phyloP scores from a whole-genome alignment of 2,329 filamentous ascomycete genomes.

The Fusarium musae region DNA sequence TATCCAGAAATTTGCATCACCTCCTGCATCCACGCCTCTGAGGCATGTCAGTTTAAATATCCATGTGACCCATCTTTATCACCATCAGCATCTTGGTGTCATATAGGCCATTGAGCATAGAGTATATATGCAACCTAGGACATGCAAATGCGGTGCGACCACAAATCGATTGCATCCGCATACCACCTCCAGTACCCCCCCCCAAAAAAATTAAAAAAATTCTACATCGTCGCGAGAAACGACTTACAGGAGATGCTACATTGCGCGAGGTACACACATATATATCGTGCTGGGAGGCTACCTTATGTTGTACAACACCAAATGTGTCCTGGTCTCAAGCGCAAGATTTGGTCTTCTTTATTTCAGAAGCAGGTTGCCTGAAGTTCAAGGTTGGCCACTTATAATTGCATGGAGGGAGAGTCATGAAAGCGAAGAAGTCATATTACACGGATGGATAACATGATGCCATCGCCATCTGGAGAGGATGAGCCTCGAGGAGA shows the following conservation, averaged over 20 bases:
- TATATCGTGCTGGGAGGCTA: constrained; percentile 3
- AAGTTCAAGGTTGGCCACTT: not conserved
- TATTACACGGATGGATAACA: not conserved
- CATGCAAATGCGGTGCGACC: constrained; percentile 18
- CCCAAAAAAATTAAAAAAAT: not conserved
- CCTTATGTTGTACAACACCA: not conserved
- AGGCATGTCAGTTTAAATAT: not conserved
- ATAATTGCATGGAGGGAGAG: not conserved
- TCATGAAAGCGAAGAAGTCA: not conserved
- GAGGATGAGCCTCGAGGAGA: not conserved
- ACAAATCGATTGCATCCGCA: constrained; percentile 7
- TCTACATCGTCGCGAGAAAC: not conserved
- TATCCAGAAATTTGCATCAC: not conserved
- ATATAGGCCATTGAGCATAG: not conserved
- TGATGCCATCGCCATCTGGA: not conserved
- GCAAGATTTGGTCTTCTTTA: not conserved
- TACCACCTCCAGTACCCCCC: not conserved
- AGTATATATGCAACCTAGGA: constrained; percentile 8
- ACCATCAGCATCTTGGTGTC: not conserved
- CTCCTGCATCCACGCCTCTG: not conserved
- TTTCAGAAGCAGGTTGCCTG: not conserved
- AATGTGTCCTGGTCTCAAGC: not conserved
- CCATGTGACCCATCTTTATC: not conserved
- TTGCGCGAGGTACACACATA: not conserved
- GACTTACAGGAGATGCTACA: constrained; percentile 16